Conservation (phyloP, 169 alveolate genomes). For the Plasmodium ovale region DNA sequence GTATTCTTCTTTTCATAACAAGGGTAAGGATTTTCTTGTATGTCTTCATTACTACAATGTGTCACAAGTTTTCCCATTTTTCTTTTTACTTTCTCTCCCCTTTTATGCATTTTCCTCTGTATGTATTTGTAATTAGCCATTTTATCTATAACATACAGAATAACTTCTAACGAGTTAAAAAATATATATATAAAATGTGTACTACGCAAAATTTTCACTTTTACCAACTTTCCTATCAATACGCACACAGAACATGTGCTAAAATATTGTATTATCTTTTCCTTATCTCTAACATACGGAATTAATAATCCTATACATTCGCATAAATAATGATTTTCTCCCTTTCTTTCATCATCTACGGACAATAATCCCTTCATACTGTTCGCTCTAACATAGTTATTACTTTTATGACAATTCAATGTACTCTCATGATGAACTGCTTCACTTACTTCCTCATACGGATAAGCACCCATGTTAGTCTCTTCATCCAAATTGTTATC, state of each 20-base stretch:
- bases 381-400: neutral
- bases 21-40: neutral
- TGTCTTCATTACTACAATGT: no score
- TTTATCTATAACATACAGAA: constrained; percentile 20
- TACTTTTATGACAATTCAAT: neutral
- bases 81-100: neutral
- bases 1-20: neutral
- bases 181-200: constrained; percentile 63
- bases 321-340: constrained; percentile 28
- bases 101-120: neutral
- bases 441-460: constrained; percentile 4
- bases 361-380: no score
- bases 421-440: neutral
- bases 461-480: neutral
- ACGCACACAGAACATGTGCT: constrained; percentile 54
- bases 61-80: neutral
- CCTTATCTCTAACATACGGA: constrained; percentile 67
- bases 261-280: constrained; percentile 48
- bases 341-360: neutral
- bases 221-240: constrained; percentile 38
- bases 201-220: constrained; percentile 2
- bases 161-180: constrained; percentile 49
- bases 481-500: neutral
- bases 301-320: constrained; percentile 66
- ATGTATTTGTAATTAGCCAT: neutral